Conservation (phyloP, 306 rosid species). For the Lagenaria siceraria region DNA sequence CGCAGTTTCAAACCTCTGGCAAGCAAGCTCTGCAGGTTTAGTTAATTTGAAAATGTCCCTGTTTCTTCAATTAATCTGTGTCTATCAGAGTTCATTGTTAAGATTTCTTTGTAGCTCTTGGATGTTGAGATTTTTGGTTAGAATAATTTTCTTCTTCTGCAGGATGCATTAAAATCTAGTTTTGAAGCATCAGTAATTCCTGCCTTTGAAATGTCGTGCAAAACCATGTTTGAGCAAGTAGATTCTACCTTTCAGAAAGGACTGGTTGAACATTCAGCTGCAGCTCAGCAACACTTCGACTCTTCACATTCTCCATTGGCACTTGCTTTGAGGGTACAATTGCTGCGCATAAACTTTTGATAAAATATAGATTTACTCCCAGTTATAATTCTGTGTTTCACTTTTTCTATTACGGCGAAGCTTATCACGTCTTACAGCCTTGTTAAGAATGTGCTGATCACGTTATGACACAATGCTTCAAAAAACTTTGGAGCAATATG, state of each 20-base stretch:
- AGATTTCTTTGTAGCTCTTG: not conserved
- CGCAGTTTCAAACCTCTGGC: conserved; percentile 93
- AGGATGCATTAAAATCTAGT: conserved; percentile 78
- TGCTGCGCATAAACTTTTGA: not conserved
- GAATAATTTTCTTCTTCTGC: conserved; percentile 2
- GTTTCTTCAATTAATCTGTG: not conserved
- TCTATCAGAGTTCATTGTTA: not conserved
- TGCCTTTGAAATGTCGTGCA: conserved; percentile 89
- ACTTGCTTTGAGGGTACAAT: conserved; percentile 59
- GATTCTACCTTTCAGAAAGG: conserved; percentile 93
- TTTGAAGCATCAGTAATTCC: conserved; percentile 74
- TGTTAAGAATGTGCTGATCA: not conserved
- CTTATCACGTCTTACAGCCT: not conserved
- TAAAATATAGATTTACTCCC: not conserved
- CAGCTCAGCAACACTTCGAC: conserved; percentile 73
- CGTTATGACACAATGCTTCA: not conserved
- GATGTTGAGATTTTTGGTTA: conserved; percentile 1
- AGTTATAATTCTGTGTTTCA: not conserved
- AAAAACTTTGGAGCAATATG: not conserved
- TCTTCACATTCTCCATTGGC: conserved; percentile 71
- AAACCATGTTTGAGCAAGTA: conserved; percentile 92
- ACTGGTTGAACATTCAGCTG: conserved; percentile 70
- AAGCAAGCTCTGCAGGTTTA: conserved; percentile 91
- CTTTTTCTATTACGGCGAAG: not conserved
- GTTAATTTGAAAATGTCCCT: not conserved